Percentiles rank a stretch among this genome's conserved stretches.
These are phyloP conservation scores for Leccinum aurantiacum DNA, from an alignment of 768 basidiomycete species.

Conservation along the genomic window DNA sequence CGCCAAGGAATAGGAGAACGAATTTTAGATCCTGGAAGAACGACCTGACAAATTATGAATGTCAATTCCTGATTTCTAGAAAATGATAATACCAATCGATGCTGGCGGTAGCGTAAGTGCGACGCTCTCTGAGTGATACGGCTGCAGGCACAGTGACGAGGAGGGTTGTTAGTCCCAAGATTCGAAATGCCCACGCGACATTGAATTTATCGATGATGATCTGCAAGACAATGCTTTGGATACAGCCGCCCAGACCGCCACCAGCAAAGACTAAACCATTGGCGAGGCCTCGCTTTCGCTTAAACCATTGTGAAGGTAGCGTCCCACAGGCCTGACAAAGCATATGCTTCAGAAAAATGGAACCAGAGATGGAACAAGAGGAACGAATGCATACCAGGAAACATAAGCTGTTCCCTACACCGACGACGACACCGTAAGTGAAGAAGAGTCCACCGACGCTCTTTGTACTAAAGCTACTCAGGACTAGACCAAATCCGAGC, in stretches of 20 bases:
- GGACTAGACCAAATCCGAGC: conserved; percentile 29
- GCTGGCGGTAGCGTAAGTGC: conserved; percentile 14
- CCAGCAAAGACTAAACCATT: conserved; percentile 36
- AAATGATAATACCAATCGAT: conserved; percentile 23
- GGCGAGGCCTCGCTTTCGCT: conserved; percentile 32
- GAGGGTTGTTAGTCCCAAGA: conserved; percentile 31
- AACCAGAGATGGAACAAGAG: neutral
- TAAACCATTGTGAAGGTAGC: conserved; percentile 38
- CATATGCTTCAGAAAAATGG: neutral
- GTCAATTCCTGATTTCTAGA: neutral
- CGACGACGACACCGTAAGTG: conserved; percentile 31
- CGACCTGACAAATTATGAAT: conserved; percentile 19
- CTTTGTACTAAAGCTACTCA: conserved; percentile 7
- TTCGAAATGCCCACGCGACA: conserved; percentile 34
- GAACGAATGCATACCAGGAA: conserved; percentile 21
- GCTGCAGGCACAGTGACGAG: conserved; percentile 28
- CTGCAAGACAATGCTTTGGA: conserved; percentile 30
- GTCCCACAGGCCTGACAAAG: conserved; percentile 24
- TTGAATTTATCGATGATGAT: conserved; percentile 29
- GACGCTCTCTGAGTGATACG: conserved; percentile 28
- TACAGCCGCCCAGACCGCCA: conserved; percentile 34
- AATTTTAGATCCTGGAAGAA: conserved; percentile 32
- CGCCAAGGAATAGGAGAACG: conserved; percentile 31
- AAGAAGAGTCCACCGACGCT: conserved; percentile 23
- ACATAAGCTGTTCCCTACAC: conserved; percentile 29